Evolutionary conservation across 345 rosid species (phyloP).

Genomic region (Eucalyptus viminalis): DNA sequence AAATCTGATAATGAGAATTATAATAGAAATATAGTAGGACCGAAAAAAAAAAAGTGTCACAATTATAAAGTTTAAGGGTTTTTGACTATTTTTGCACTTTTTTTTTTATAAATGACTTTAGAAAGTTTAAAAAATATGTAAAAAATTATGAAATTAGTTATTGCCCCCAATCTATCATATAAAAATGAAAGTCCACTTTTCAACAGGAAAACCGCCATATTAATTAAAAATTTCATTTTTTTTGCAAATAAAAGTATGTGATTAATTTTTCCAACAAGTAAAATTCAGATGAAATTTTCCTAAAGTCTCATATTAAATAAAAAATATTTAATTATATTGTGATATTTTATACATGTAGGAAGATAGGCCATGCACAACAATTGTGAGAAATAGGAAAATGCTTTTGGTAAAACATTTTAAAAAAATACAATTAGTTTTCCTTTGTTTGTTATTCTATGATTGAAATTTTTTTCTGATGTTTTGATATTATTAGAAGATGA

Average conservation of each 20-base stretch:
- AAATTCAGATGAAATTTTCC: background rate
- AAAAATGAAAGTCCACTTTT: background rate
- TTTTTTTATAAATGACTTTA: background rate
- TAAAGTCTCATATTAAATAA: background rate
- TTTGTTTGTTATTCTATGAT: too few species aligned
- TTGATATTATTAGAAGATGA: too few species aligned
- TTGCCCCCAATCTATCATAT: background rate
- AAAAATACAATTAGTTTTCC: too few species aligned
- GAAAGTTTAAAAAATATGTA: background rate
- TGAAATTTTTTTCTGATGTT: fast-evolving
- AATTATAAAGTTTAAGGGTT: fast-evolving
- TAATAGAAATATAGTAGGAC: fast-evolving
- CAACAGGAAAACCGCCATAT: background rate
- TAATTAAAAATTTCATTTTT: background rate
- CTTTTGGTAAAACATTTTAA: too few species aligned
- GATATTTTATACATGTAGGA: background rate
- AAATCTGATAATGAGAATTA: fast-evolving
- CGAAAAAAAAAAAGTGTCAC: too few species aligned
- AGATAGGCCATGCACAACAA: background rate
- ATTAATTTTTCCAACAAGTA: background rate
- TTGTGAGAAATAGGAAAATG: too few species aligned
- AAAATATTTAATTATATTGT: background rate
- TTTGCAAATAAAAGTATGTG: background rate
- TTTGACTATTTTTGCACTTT: too few species aligned
- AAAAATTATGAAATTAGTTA: background rate